Evolutionary conservation across 106 monocot genomes (phyloP).

Genomic region (Gastrodia elata): DNA sequence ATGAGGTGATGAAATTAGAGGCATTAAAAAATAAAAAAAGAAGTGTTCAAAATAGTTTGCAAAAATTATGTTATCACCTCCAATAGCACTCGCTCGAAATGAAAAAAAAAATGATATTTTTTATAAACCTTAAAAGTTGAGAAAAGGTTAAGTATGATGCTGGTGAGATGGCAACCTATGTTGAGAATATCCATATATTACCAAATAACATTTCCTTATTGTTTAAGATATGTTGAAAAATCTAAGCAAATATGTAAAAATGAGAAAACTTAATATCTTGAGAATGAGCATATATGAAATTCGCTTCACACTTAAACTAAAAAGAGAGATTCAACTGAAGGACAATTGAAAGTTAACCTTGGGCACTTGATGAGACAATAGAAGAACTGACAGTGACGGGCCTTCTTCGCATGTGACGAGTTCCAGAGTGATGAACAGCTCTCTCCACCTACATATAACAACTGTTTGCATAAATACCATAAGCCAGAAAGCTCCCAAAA

Average conservation of each 20-base stretch:
- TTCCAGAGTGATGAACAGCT: conserved; percentile 38
- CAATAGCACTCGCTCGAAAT: neutral
- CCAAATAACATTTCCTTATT: neutral
- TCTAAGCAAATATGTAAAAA: neutral
- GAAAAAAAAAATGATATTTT: neutral
- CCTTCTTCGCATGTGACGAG: conserved; percentile 65
- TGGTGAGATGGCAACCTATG: neutral
- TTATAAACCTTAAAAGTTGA: neutral
- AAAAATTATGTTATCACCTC: neutral
- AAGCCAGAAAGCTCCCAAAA: neutral
- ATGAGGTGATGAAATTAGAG: neutral
- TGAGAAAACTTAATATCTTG: neutral
- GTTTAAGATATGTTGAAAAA: neutral
- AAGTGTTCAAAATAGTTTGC: neutral
- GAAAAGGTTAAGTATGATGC: neutral
- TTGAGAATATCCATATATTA: neutral
- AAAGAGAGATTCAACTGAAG: neutral
- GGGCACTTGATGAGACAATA: conserved; percentile 28
- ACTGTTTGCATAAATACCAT: neutral
- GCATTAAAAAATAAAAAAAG: neutral
- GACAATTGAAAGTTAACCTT: conserved; percentile 23
- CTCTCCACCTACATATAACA: conserved; percentile 26
- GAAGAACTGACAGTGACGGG: conserved; percentile 48
- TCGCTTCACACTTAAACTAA: neutral
- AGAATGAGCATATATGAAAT: neutral